Percentiles rank a stretch among this genome's conserved stretches.
Conservation (phyloP, 805 yeast genomes). For the Wickerhamomyces sydowiorum region DNA sequence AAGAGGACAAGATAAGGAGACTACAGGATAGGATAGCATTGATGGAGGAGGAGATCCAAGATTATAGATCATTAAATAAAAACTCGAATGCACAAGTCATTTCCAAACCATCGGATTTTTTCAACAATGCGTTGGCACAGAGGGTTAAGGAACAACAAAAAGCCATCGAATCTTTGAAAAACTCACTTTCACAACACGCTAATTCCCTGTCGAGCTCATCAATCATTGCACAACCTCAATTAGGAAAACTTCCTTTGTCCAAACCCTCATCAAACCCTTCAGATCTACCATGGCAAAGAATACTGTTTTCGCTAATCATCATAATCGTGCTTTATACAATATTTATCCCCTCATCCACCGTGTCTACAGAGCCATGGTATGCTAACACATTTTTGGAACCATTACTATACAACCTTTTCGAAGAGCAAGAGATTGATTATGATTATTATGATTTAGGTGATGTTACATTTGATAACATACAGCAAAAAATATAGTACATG, state of each 20-base stretch:
- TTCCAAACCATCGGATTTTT: constrained; percentile 2
- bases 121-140: constrained; percentile 13
- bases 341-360: not conserved
- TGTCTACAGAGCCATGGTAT: constrained; percentile 8
- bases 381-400: constrained; percentile 14
- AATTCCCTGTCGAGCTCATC: constrained; percentile 7
- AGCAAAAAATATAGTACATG: constrained; percentile 1
- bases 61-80: too few relatives aligned
- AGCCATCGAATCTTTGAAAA: constrained; percentile 10
- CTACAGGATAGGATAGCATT: constrained; percentile 3
- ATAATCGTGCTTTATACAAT: not conserved
- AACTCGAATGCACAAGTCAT: not conserved
- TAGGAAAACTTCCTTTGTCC: not conserved
- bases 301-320: not conserved
- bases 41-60: constrained; percentile 7
- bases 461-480: constrained; percentile 10
- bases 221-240: not conserved
- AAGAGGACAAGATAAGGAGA: constrained; percentile 3
- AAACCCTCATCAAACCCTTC: not conserved
- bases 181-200: constrained; percentile 7
- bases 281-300: not conserved
- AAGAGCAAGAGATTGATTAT: constrained; percentile 17
- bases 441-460: constrained; percentile 16
- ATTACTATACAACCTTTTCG: constrained; percentile 7
- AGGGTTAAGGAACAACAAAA: constrained; percentile 14